These are phyloP conservation scores for Leptographium wingfieldii DNA, from an alignment of 2,329 filamentous ascomycete species.

Conservation along the genomic window DNA sequence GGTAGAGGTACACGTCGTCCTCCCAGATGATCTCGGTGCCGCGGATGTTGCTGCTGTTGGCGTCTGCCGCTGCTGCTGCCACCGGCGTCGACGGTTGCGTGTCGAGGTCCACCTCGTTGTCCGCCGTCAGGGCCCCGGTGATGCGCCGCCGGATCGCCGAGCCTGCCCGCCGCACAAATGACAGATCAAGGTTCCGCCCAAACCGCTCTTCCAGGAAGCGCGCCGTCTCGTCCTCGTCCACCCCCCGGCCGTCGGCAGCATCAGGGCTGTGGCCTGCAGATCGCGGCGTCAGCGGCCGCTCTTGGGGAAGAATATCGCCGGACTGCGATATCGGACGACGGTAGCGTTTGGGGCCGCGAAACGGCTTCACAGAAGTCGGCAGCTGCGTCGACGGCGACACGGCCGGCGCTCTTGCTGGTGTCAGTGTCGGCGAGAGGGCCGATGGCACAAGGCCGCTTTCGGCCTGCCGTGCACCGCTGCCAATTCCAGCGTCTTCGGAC, in stretches of 20 bases:
- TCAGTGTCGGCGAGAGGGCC: neutral
- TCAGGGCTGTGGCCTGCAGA: constrained; percentile 1
- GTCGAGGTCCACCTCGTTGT: constrained; percentile 45
- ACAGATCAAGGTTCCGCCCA: constrained; percentile 75
- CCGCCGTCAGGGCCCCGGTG: constrained; percentile 66
- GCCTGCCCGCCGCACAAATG: constrained; percentile 69
- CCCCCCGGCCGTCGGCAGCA: constrained; percentile 9
- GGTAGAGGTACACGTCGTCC: constrained; percentile 79
- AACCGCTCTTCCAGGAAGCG: constrained; percentile 90
- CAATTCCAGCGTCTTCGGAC: constrained; percentile 3
- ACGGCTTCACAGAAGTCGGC: constrained; percentile 21
- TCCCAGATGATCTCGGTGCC: constrained; percentile 58
- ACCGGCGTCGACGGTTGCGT: constrained; percentile 15
- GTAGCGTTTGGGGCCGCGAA: constrained; percentile 70
- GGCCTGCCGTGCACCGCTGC: neutral
- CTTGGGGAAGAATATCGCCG: constrained; percentile 4
- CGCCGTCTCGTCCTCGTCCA: constrained; percentile 50
- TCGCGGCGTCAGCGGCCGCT: neutral
- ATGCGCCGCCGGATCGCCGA: constrained; percentile 78
- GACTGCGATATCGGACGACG: constrained; percentile 42
- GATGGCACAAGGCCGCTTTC: neutral
- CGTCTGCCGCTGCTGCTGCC: neutral
- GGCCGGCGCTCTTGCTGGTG: constrained; percentile 5
- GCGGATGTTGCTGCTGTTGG: constrained; percentile 29
- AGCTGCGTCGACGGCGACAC: constrained; percentile 16